Evolutionary conservation across 768 basidiomycete genomes (phyloP).

Genomic region (Hericium rajendrae): DNA sequence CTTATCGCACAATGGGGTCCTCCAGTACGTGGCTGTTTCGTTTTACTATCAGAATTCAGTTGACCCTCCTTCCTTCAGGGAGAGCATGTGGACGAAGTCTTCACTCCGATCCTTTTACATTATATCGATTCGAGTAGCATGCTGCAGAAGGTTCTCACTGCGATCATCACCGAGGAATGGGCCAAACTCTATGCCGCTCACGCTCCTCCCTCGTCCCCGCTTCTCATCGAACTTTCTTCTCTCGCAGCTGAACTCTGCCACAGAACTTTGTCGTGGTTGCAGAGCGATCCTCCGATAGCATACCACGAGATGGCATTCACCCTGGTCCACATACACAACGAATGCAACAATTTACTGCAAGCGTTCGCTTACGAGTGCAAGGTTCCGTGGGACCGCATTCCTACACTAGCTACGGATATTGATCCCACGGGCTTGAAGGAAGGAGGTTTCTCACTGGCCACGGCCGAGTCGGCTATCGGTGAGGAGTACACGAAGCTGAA

Average conservation of each 20-base stretch:
- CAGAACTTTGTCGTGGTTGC: constrained; percentile 66
- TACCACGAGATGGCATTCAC: constrained; percentile 89
- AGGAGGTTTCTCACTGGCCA: constrained; percentile 70
- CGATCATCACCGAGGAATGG: constrained; percentile 89
- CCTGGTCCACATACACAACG: constrained; percentile 68
- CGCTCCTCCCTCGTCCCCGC: constrained; percentile 18
- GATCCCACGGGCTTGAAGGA: constrained; percentile 59
- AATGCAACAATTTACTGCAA: constrained; percentile 73
- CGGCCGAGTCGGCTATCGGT: constrained; percentile 63
- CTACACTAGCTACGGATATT: constrained; percentile 65
- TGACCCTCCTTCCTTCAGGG: constrained; percentile 13
- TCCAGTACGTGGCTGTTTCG: constrained; percentile 31
- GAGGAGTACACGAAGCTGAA: constrained; percentile 66
- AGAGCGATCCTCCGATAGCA: constrained; percentile 60
- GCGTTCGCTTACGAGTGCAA: constrained; percentile 85
- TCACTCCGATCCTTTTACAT: constrained; percentile 65
- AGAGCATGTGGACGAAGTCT: constrained; percentile 50
- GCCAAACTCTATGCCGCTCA: constrained; percentile 44
- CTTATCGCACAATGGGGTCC: constrained; percentile 60
- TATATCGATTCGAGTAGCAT: constrained; percentile 85
- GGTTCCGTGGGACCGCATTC: constrained; percentile 69
- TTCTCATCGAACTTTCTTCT: constrained; percentile 45
- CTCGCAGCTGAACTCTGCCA: constrained; percentile 59
- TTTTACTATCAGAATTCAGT: neutral
- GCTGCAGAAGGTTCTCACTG: constrained; percentile 82